Evolutionary conservation across 148 eudicot genomes (phyloP), one percentile per base, ranked within the genome.

Genomic region (Selenicereus undatus): DNA sequence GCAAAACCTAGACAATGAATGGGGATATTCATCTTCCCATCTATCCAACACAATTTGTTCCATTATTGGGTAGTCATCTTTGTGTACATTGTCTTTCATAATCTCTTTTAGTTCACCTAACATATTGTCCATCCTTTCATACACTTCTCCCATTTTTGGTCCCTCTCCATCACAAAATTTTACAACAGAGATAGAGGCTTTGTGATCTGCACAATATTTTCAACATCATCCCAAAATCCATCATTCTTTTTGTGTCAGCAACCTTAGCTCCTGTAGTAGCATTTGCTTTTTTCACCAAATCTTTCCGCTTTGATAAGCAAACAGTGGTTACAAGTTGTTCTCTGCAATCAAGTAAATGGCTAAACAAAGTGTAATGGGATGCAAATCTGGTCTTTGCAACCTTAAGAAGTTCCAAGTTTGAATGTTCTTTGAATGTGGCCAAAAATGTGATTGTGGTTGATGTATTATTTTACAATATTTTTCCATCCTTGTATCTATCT

Each of bases 111-210:
- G n/a, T n/a, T n/a, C n/a, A n/a, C n/a, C n/a, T n/a, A n/a, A n/a
- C n/a, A n/a, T n/a, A n/a, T n/a, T n/a, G n/a, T n/a, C n/a, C n/a
- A n/a, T n/a, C n/a, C n/a, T n/a, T n/a, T n/a, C n/a, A n/a, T n/a
- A n/a, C n/a, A n/a, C n/a, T n/a, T n/a, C n/a, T n/a, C n/a, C n/a
- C n/a, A n/a, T n/a, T n/a, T n/a, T n/a, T n/a, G n/a, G n/a, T n/a
- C 81, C 73, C 9, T 75, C 86, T 14, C 69, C 75, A 36, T 85
- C 83, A 60, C 54, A 24, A 71, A 84, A 84, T 14, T 32, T 70
- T 6, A 80, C 50, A 73, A 5, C 6, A 17, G n/a, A 43, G 16
- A 78, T 17, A 72, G 52, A 3, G 74, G 74, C 8, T 78, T 82
- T 32, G 51, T 82, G 11, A 73, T 58, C 13, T 54, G 32, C 3